phyloP scores from a whole-genome alignment of 768 basidiomycete genomes.

The Russula sp. region DNA sequence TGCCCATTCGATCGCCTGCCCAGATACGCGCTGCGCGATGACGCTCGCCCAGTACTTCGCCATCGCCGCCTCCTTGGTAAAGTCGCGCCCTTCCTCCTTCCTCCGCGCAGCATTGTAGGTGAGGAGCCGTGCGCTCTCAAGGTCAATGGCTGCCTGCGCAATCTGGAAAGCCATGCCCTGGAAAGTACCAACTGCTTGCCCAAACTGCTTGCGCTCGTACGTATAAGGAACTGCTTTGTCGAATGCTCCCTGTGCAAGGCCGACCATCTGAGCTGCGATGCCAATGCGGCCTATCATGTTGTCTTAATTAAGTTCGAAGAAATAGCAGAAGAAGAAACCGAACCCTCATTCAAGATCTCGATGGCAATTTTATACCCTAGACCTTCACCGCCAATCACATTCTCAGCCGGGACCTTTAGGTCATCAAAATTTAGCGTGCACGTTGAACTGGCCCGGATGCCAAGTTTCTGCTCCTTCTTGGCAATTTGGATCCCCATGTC shows the following conservation, averaged over 20 bases:
- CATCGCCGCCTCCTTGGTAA: conserved; percentile 95
- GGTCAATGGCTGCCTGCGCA: conserved; percentile 80
- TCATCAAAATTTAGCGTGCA: conserved; percentile 95
- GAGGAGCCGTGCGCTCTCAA: conserved; percentile 82
- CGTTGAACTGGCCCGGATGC: conserved; percentile 93
- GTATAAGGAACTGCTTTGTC: conserved; percentile 94
- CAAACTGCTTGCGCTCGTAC: conserved; percentile 90
- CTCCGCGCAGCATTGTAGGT: conserved; percentile 96
- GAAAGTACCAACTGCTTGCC: conserved; percentile 88
- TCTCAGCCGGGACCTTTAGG: conserved; percentile 75
- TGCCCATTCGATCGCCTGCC: conserved; percentile 92
- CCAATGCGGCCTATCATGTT: conserved; percentile 68
- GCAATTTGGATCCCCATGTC: conserved; percentile 96
- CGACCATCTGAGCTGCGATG: conserved; percentile 98
- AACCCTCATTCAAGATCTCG: conserved; percentile 91
- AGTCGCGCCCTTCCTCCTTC: conserved; percentile 82
- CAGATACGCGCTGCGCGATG: conserved; percentile 82
- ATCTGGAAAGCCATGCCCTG: conserved; percentile 96
- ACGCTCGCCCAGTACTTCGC: conserved; percentile 91
- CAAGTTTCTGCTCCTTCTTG: conserved; percentile 98
- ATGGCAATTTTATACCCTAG: conserved; percentile 97
- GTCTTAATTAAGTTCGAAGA: not conserved
- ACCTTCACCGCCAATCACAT: conserved; percentile 87
- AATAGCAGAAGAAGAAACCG: not conserved
- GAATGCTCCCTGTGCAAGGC: conserved; percentile 95